A percentile compares a stretch with the other conserved stretches of the same genome.
Evolutionary conservation across 169 alveolate genomes (phyloP).

Genomic region (Miamiensis avidus): DNA sequence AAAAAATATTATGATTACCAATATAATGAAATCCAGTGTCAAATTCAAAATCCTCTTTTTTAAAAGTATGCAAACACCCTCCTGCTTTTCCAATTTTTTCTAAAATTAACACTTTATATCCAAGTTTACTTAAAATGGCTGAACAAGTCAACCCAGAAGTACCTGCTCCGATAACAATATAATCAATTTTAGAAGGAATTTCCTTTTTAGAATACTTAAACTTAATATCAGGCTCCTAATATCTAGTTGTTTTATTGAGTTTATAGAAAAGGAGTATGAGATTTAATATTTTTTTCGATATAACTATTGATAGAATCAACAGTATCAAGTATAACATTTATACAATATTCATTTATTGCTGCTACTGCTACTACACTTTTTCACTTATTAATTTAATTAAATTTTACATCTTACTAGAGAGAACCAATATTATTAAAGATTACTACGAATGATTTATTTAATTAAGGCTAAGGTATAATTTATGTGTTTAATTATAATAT

Average conservation of each 20-base stretch:
- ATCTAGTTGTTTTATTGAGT: background rate
- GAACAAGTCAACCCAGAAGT: constrained; percentile 10
- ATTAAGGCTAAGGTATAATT: too few species aligned
- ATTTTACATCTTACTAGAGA: too few species aligned
- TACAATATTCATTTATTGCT: too few species aligned
- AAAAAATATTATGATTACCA: background rate
- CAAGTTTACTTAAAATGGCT: background rate
- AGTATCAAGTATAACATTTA: too few species aligned
- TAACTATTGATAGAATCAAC: background rate
- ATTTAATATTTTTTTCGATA: too few species aligned
- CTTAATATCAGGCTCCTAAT: background rate
- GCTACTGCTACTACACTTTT: too few species aligned
- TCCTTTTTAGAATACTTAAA: background rate
- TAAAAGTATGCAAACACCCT: constrained; percentile 1
- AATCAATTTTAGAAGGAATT: constrained; percentile 9
- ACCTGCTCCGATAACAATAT: constrained; percentile 3
- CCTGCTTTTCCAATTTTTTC: constrained; percentile 2
- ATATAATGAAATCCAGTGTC: constrained; percentile 25
- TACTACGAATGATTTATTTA: too few species aligned
- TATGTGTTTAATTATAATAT: too few species aligned
- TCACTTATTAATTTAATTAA: too few species aligned
- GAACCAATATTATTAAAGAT: too few species aligned
- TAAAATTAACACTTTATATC: background rate
- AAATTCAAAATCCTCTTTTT: constrained; percentile 4
- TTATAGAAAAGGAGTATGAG: background rate